Percentiles rank a stretch among this genome's conserved stretches.
Evolutionary conservation across 148 eudicot genomes (phyloP).

Genomic region (Nepenthes mirabilis): DNA sequence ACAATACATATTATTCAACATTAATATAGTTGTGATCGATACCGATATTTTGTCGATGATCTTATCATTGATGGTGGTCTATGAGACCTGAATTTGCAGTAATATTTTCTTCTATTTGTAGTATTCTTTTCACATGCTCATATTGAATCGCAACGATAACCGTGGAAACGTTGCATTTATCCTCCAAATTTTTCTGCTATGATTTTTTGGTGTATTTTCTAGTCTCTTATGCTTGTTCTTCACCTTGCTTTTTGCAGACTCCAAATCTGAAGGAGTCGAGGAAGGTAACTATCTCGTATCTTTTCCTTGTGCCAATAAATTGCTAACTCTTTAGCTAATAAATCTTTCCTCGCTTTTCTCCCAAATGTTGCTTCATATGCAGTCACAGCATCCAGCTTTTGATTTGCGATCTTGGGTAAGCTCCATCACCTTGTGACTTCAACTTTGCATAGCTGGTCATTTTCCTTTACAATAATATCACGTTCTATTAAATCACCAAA

Average conservation of each 20-base stretch:
- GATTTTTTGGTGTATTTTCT: not conserved
- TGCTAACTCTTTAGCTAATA: not conserved
- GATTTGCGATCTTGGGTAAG: slow-evolving; percentile 44
- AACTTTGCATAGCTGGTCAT: not conserved
- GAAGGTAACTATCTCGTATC: slow-evolving; percentile 22
- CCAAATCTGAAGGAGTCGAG: slow-evolving; percentile 16
- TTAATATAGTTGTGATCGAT: no score
- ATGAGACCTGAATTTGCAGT: no score
- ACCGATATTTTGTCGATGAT: no score
- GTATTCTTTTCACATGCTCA: not conserved
- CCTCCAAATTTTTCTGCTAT: not conserved
- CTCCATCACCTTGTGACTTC: not conserved
- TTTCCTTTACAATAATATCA: no score
- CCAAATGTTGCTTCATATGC: not conserved
- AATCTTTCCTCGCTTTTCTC: not conserved
- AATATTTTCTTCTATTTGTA: not conserved
- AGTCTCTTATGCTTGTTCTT: slow-evolving; percentile 2
- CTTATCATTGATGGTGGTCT: no score
- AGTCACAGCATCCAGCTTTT: slow-evolving; percentile 6
- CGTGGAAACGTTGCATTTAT: not conserved
- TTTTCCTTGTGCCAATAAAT: not conserved
- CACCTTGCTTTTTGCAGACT: slow-evolving; percentile 24
- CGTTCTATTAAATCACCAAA: no score
- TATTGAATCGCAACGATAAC: no score
- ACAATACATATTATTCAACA: no score